phyloP scores from a whole-genome alignment of 192 early-diverging fungal species.

The Backusella sp. region DNA sequence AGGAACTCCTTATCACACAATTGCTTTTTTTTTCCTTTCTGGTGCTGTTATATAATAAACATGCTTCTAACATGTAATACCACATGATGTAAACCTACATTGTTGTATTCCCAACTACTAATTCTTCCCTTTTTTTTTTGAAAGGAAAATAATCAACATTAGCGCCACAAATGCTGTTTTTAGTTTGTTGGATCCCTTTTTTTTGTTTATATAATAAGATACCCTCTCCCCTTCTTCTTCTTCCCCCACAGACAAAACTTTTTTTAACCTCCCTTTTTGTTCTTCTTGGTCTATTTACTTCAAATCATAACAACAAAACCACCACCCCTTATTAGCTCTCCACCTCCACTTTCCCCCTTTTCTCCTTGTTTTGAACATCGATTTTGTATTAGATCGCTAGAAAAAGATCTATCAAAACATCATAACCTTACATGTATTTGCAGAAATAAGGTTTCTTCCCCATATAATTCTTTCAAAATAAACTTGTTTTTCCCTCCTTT shows the following conservation, averaged over 20 bases:
- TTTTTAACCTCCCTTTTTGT: neutral
- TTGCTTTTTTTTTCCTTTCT: neutral
- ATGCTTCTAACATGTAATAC: neutral
- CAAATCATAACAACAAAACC: neutral
- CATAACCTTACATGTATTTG: neutral
- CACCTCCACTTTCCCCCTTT: neutral
- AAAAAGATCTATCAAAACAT: neutral
- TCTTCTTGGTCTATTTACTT: neutral
- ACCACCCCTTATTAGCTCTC: neutral
- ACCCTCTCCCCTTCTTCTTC: neutral
- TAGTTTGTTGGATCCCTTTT: neutral
- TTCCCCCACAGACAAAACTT: neutral
- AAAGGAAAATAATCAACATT: neutral
- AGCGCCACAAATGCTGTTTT: neutral
- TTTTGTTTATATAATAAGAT: neutral
- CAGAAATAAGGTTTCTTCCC: constrained; percentile 3
- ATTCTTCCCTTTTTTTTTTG: neutral
- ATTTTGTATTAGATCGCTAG: neutral
- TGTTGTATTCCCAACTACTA: constrained; percentile 3
- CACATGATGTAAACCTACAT: constrained; percentile 4
- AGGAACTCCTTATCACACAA: neutral
- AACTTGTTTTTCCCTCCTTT: neutral
- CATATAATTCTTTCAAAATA: constrained; percentile 4
- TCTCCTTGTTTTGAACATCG: neutral
- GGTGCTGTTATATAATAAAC: neutral